Evolutionary conservation across 805 yeast species (phyloP).

Genomic region (Candida krabiensis): DNA sequence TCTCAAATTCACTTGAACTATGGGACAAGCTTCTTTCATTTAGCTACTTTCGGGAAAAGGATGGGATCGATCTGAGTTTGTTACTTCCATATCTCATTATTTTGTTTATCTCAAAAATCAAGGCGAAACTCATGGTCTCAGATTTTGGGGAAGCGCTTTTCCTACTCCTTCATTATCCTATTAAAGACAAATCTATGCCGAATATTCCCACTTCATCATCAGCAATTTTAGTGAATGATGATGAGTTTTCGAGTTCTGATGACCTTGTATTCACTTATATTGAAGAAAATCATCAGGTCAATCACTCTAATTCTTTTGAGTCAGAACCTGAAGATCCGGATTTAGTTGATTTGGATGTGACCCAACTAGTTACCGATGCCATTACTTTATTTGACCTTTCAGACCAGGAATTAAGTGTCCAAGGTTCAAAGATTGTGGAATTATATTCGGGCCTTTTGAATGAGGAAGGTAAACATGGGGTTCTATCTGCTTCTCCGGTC

Average conservation of each 20-base stretch:
- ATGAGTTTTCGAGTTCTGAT: slow-evolving; percentile 7
- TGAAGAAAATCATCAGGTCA: slow-evolving; percentile 21
- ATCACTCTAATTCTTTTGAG: slow-evolving; percentile 13
- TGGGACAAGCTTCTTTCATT: slow-evolving; percentile 51
- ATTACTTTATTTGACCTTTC: slow-evolving; percentile 17
- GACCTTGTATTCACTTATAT: slow-evolving; percentile 24
- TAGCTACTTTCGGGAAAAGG: slow-evolving; percentile 19
- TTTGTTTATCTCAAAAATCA: slow-evolving; percentile 42
- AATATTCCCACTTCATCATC: slow-evolving; percentile 9
- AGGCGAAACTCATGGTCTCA: slow-evolving; percentile 42
- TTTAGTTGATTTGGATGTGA: slow-evolving; percentile 11
- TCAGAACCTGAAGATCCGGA: slow-evolving; percentile 3
- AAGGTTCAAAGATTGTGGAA: slow-evolving; percentile 19
- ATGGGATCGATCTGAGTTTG: slow-evolving; percentile 27
- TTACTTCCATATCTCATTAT: slow-evolving; percentile 43
- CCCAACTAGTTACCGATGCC: slow-evolving; percentile 19
- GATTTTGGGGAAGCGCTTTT: slow-evolving; percentile 55
- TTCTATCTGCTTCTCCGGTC: slow-evolving; percentile 16
- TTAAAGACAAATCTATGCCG: slow-evolving; percentile 7
- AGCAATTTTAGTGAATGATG: slow-evolving; percentile 17
- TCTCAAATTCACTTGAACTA: slow-evolving; percentile 33
- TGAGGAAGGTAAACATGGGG: slow-evolving; percentile 19
- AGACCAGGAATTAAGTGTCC: slow-evolving; percentile 10
- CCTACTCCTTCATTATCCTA: slow-evolving; percentile 50
- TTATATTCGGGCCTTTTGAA: slow-evolving; percentile 22